phyloP scores from a whole-genome alignment of 306 rosid species.

The Trifolium dubium region DNA sequence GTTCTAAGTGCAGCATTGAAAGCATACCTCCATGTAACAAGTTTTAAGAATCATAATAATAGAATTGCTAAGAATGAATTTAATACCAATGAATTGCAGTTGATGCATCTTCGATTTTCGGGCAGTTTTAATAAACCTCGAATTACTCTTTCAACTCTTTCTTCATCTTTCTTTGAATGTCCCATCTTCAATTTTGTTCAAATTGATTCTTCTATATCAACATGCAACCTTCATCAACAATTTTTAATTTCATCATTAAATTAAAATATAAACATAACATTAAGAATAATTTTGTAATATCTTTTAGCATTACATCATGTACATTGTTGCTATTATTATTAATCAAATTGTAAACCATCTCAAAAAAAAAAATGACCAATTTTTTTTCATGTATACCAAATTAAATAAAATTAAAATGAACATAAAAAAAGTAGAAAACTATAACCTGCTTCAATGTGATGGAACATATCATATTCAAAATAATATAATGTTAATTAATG shows the following conservation, averaged over 20 bases:
- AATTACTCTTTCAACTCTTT: slow-evolving; percentile 62
- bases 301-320: not conserved
- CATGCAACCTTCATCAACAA: not conserved
- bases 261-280: not conserved
- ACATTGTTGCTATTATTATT: not conserved
- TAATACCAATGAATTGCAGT: slow-evolving; percentile 83
- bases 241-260: not conserved
- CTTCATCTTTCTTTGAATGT: slow-evolving; percentile 69
- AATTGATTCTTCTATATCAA: not conserved
- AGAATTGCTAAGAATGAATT: not conserved
- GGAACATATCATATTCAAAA: not conserved
- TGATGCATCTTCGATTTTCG: slow-evolving; percentile 81
- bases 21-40: not conserved
- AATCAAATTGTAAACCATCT: not conserved
- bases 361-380: not conserved
- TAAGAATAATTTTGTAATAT: too few relatives aligned
- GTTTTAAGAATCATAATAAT: not conserved
- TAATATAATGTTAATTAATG: not conserved
- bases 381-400: slow-evolving; percentile 1
- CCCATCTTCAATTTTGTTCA: slow-evolving; percentile 56
- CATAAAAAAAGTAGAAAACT: not conserved
- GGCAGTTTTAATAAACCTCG: slow-evolving; percentile 78
- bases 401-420: not conserved
- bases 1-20: too few relatives aligned
- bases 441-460: slow-evolving; percentile 38